Base-by-base conservation (phyloP, 2,329 filamentous ascomycete genomes). In the Aspergillus japonicus region DNA sequence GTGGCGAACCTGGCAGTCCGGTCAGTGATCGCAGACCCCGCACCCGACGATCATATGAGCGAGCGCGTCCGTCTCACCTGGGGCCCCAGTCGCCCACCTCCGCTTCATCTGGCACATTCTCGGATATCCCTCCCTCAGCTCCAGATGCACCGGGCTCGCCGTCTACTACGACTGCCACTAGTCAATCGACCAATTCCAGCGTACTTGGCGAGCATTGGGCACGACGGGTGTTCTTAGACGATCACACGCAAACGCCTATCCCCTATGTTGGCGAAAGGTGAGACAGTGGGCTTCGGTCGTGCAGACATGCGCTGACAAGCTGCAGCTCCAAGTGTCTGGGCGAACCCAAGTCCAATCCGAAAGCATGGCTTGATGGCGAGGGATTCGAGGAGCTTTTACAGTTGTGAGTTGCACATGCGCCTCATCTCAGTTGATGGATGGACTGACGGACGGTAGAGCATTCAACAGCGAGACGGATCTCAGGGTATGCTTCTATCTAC, bases 401-500 rank as follows among this genome's bases (percentile, higher is more conserved):
- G 57, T 57, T 78, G 78, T 77, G 68, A 65, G 75, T 62, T 29
- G n/a, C n/a, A 21, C 39, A 29, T 29, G 7, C 24, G 44, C 24
- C 33, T 29, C 11, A 16, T 23, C 31, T 14, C 1, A 12, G 21
- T 39, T n/a, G 7, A 14, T 7, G 24, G 21, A 8, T 47, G 29
- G 35, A 53, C 58, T 59, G 31, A 49, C 14, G 39, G 33, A 26
- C 39, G 24, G 16, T 39, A 82, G 79, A 54, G 76, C 79, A 0
- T 83, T 86, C 61, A 79, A 82, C 42, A 75, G 75, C 47, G 78
- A 69, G 5, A 68, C 72, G 5, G 74, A 80, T 39, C 74, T 84
- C 21, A 77, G 72, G 44, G 75, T 83, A 19, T 75, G 76, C 47
- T 78, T 84, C n/a, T 86, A 83, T 64, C 78, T 82, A 66, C 78